Evolutionary conservation across 202 grass and related monocot genomes (phyloP).

Genomic region (Hordeum pubiflorum): DNA sequence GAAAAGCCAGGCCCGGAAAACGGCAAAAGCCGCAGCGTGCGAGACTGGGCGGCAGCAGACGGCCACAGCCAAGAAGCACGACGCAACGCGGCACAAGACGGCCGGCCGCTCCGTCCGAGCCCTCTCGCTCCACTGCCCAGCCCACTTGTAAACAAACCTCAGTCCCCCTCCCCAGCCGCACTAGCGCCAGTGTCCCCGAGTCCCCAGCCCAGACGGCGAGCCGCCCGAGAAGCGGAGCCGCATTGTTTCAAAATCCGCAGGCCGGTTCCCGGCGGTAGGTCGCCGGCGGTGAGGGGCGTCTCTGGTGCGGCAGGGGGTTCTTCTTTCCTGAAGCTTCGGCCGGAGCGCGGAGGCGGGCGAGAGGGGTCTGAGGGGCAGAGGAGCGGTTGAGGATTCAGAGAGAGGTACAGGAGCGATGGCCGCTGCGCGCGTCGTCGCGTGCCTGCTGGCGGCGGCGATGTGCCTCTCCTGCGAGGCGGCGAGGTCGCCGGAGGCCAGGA

Average conservation of each 20-base stretch:
- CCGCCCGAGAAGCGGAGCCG: conserved; percentile 23
- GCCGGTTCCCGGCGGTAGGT: neutral
- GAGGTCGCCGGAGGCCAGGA: conserved; percentile 34
- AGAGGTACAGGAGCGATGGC: neutral
- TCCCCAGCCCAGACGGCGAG: conserved; percentile 32
- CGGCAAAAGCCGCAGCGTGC: conserved; percentile 29
- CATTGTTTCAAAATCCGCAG: conserved; percentile 43
- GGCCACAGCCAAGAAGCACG: neutral
- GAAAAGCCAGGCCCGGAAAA: conserved; percentile 25
- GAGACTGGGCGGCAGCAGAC: neutral
- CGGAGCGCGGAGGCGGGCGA: neutral
- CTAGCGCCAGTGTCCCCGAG: neutral
- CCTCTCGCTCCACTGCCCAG: conserved; percentile 11
- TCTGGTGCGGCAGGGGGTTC: neutral
- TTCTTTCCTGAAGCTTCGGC: neutral
- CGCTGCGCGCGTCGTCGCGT: conserved; percentile 27
- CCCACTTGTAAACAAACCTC: conserved; percentile 18
- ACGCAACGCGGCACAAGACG: neutral
- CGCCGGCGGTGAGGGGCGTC: neutral
- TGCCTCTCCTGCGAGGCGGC: conserved; percentile 50
- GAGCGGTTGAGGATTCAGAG: neutral
- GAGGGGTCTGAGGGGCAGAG: neutral
- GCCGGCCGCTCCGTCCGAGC: neutral
- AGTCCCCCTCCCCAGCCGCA: neutral
- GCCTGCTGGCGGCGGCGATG: conserved; percentile 44